These are phyloP conservation scores for Fusarium sp. DNA, from an alignment of 2,329 filamentous ascomycete genomes.

Conservation along the genomic window DNA sequence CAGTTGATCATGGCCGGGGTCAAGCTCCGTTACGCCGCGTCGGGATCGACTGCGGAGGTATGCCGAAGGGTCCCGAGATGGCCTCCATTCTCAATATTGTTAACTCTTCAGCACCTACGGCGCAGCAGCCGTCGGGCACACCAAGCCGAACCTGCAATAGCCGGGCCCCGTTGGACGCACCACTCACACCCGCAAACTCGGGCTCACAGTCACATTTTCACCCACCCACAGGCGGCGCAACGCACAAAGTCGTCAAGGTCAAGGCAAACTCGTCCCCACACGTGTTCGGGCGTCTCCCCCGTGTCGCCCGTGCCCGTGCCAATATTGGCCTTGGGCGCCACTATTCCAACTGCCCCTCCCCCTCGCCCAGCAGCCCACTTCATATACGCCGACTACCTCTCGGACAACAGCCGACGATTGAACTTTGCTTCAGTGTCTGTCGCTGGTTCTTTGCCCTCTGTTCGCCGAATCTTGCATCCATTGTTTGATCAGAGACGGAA, in stretches of 20 bases:
- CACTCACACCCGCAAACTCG: constrained; percentile 19
- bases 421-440: constrained; percentile 29
- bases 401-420: constrained; percentile 19
- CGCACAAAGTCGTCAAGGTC: constrained; percentile 28
- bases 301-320: constrained; percentile 26
- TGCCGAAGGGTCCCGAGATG: constrained; percentile 32
- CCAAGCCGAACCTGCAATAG: constrained; percentile 38
- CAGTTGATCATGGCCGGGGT: constrained; percentile 32
- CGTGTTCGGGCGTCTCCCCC: constrained; percentile 42
- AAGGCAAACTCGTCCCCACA: constrained; percentile 28
- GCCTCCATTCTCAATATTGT: not conserved
- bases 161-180: constrained; percentile 34
- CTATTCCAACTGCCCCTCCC: constrained; percentile 42
- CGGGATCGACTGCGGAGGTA: constrained; percentile 9
- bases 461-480: constrained; percentile 11
- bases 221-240: constrained; percentile 10
- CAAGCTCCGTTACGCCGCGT: constrained; percentile 33
- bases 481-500: constrained; percentile 38
- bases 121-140: constrained; percentile 24
- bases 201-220: constrained; percentile 29
- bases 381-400: constrained; percentile 33
- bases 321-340: constrained; percentile 20
- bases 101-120: constrained; percentile 21
- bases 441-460: constrained; percentile 17
- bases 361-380: constrained; percentile 31